These are phyloP conservation scores for Saitoella complicata DNA, from an alignment of 805 yeast species.

Conservation along the genomic window DNA sequence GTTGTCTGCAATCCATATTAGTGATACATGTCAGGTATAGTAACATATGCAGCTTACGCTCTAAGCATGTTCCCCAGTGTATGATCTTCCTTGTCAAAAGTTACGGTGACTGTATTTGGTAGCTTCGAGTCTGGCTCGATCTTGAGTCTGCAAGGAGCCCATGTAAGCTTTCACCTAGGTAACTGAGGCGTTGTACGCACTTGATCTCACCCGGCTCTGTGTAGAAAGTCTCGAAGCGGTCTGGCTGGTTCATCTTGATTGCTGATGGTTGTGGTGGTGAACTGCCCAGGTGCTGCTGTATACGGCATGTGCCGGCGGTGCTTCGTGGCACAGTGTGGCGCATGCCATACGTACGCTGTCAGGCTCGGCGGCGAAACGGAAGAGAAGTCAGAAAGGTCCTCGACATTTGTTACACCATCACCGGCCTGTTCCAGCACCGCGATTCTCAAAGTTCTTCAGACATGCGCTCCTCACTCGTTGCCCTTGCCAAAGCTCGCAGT, in stretches of 20 bases:
- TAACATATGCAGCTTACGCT: slow-evolving; percentile 1
- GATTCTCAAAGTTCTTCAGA: background rate
- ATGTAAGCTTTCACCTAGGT: too few relatives aligned
- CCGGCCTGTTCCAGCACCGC: too few relatives aligned
- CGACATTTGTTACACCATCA: too few relatives aligned
- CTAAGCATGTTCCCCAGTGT: slow-evolving; percentile 83
- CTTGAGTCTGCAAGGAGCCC: slow-evolving; percentile 33
- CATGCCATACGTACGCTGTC: too few relatives aligned
- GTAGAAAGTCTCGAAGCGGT: slow-evolving; percentile 89
- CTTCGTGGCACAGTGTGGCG: too few relatives aligned
- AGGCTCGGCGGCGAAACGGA: too few relatives aligned
- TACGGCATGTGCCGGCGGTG: too few relatives aligned
- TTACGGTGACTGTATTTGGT: slow-evolving; percentile 83
- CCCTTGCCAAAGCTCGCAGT: slow-evolving; percentile 4
- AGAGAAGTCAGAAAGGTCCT: too few relatives aligned
- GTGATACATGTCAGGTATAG: too few relatives aligned
- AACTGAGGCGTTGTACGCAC: slow-evolving; percentile 28
- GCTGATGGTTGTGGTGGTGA: too few relatives aligned
- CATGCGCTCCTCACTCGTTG: slow-evolving; percentile 5
- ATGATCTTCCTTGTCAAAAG: slow-evolving; percentile 94
- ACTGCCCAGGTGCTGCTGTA: too few relatives aligned
- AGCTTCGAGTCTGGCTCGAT: slow-evolving; percentile 88
- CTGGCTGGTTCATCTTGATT: slow-evolving; percentile 83
- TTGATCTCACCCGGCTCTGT: slow-evolving; percentile 96
- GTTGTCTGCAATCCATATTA: slow-evolving; percentile 26